Evolutionary conservation across 1,284 basidiomycete genomes (phyloP), one percentile per base, ranked within the genome.

Genomic region (Ganoderma multipileum): DNA sequence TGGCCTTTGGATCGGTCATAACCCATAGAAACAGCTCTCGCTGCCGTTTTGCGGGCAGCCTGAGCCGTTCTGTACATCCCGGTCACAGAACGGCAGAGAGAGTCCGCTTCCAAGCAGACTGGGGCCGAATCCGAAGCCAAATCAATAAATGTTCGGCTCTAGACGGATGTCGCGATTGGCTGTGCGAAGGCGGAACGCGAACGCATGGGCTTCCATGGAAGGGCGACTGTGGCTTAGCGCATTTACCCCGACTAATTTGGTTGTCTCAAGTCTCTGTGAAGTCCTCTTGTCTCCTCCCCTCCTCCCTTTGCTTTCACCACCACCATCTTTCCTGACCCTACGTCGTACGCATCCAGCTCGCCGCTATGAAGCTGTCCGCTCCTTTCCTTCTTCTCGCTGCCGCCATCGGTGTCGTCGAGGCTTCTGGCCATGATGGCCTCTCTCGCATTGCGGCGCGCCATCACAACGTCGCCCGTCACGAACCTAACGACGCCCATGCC

Each of bases 381-480:
- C 72, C 76, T 76, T 77, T 89, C 66, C 74, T 81, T 67, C 68
- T 83, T 68, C 76, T 87, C 69, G 76, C 81, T 66, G 71, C 74
- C 57, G 78, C 81, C 55, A 71, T 81, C 69, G 76, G 83, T 64
- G 72, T 80, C 44, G 83, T 79, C 59, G 76, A 81, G 42, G 86
- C 85, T 26, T 77, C 80, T 68, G 69, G 76, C 65, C 81, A 83
- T 71, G 76, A 74, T 57, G 76, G 81, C 63, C 82, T 84, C 66
- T 74, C 76, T 52, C 79, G 78, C 59, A 66, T 83, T 47, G 75
- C 79, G 30, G 75, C 76, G 64, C 82, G 80, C 59, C 76, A 78
- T 42, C 70, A 68, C 59, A 65, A 68, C 55, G 23, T 65, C 41
- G 69, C 71, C 30, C 71, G 63, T 41, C 58, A 60, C 5, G 36